Conservation (phyloP, 306 rosid species). For the Myrica gale region DNA sequence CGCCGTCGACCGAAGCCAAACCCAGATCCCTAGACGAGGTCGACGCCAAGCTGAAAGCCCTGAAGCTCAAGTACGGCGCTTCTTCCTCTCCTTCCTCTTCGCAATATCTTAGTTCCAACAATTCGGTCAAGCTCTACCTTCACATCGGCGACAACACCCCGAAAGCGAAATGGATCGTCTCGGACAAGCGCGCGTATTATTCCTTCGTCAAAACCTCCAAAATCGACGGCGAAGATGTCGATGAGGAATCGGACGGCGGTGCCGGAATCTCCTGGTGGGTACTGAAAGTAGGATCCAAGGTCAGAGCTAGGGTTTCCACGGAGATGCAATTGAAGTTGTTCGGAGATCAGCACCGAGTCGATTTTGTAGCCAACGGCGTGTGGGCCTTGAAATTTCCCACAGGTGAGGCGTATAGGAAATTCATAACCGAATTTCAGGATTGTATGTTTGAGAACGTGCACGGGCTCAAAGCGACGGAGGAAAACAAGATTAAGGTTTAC, state of each 20-base stretch:
- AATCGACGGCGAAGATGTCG: constrained; percentile 29
- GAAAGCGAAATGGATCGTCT: constrained; percentile 77
- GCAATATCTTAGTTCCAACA: constrained; percentile 35
- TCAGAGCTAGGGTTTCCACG: constrained; percentile 65
- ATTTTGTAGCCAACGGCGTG: constrained; percentile 74
- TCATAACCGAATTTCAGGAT: constrained; percentile 72
- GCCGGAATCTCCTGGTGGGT: constrained; percentile 42
- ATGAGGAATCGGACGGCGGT: constrained; percentile 15
- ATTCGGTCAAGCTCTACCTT: constrained; percentile 82
- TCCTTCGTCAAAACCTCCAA: constrained; percentile 45
- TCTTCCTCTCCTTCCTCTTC: constrained; percentile 33
- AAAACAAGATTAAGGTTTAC: constrained; percentile 69
- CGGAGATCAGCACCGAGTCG: constrained; percentile 76
- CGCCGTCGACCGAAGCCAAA: constrained; percentile 23
- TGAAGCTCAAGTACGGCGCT: constrained; percentile 65
- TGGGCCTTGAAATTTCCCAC: constrained; percentile 80
- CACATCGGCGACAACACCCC: constrained; percentile 87
- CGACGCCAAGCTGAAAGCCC: constrained; percentile 65
- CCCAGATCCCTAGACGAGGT: constrained; percentile 48
- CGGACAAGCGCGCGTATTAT: constrained; percentile 56
- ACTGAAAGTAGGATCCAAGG: constrained; percentile 64
- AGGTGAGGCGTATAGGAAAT: constrained; percentile 61
- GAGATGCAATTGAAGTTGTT: constrained; percentile 90
- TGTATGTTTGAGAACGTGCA: constrained; percentile 71
- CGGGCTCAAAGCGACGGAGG: constrained; percentile 62